Percentiles rank a stretch among this genome's conserved stretches.
These are phyloP conservation scores for Fraxinus baroniana DNA, from an alignment of 305 asterid species.

Conservation along the genomic window DNA sequence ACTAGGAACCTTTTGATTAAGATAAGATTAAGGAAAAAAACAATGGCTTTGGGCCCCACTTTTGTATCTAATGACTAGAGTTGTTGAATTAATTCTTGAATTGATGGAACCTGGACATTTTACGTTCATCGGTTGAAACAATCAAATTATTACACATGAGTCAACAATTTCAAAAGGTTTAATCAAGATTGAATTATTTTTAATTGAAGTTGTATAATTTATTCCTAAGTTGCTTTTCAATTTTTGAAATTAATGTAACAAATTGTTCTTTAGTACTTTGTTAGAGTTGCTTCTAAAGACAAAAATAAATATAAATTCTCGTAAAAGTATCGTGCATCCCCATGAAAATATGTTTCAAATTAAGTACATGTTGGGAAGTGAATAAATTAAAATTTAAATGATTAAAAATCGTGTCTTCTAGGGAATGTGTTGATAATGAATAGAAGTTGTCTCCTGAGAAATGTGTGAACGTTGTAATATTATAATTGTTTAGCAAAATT, in stretches of 20 bases:
- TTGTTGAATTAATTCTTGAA: background rate
- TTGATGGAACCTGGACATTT: constrained; percentile 1
- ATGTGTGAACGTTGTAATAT: background rate
- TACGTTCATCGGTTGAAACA: background rate
- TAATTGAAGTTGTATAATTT: background rate
- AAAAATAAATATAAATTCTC: too few species aligned
- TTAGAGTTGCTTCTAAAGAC: background rate
- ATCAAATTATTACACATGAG: background rate
- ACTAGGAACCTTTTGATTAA: background rate
- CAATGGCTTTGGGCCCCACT: background rate
- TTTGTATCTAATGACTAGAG: background rate
- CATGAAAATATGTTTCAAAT: background rate
- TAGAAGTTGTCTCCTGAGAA: background rate
- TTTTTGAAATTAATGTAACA: background rate
- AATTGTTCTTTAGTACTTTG: background rate
- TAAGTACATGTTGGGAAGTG: background rate
- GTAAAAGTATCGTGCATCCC: background rate
- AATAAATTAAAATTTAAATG: background rate
- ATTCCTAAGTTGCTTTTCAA: background rate
- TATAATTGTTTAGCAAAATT: background rate
- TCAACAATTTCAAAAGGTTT: background rate
- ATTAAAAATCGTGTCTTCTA: too few species aligned
- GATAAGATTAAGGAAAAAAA: background rate
- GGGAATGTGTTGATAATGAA: background rate
- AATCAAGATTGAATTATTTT: background rate